Conservation (phyloP, 192 early-diverging fungal species). For the Neocallimastix lanati region DNA sequence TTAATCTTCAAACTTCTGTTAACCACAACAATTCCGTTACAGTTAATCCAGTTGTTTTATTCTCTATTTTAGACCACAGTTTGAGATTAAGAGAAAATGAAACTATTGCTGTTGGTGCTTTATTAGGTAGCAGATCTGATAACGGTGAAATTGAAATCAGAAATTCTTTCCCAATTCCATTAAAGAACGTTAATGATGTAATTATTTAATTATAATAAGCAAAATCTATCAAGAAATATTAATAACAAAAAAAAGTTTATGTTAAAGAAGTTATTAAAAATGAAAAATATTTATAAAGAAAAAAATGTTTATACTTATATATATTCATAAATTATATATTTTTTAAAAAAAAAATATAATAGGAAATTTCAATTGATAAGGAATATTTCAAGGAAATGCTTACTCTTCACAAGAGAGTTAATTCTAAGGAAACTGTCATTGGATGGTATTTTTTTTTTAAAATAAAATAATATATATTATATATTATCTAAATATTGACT, state of each 20-base stretch:
- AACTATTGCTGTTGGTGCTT: conserved; percentile 68
- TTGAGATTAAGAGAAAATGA: conserved; percentile 57
- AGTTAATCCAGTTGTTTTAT: conserved; percentile 67
- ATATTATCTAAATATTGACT: too few species aligned
- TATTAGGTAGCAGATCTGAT: conserved; percentile 73
- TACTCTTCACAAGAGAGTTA: conserved; percentile 71
- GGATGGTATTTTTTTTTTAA: conserved; percentile 78
- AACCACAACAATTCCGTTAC: conserved; percentile 10
- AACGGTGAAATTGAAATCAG: conserved; percentile 81
- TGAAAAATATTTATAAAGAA: too few species aligned
- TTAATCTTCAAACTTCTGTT: too few species aligned
- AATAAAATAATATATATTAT: too few species aligned
- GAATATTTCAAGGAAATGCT: conserved; percentile 76
- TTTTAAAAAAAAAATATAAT: too few species aligned
- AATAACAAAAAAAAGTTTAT: too few species aligned
- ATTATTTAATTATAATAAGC: background rate
- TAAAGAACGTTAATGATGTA: conserved; percentile 46
- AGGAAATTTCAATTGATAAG: conserved; percentile 64
- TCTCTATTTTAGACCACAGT: conserved; percentile 84
- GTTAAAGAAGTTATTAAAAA: too few species aligned
- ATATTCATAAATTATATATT: too few species aligned
- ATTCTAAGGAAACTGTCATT: conserved; percentile 73
- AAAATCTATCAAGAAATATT: too few species aligned
- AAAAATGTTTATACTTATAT: too few species aligned
- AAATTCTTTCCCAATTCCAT: conserved; percentile 67